Evolutionary conservation across 768 basidiomycete genomes (phyloP).

Genomic region (Calocybe indica): DNA sequence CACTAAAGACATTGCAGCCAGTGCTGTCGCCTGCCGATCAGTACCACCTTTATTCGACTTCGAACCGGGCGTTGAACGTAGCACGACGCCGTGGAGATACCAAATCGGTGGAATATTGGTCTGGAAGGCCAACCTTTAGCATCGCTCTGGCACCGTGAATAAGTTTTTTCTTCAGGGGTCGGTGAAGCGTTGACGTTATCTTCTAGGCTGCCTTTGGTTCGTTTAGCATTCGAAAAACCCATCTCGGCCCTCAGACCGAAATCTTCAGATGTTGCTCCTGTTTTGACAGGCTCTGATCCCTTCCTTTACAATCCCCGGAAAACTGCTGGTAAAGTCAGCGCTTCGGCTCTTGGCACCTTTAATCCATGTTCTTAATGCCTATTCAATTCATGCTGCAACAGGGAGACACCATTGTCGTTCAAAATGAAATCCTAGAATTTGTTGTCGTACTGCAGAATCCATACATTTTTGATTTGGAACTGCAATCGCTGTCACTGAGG

Average conservation of each 20-base stretch:
- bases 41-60: constrained; percentile 66
- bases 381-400: constrained; percentile 15
- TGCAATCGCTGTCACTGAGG: constrained; percentile 81
- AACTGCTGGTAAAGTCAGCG: constrained; percentile 20
- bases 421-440: constrained; percentile 80
- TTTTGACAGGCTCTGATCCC: constrained; percentile 60
- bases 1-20: constrained; percentile 66
- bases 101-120: constrained; percentile 79
- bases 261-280: constrained; percentile 33
- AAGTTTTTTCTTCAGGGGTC: constrained; percentile 1
- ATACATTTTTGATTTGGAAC: constrained; percentile 86
- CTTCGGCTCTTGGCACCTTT: neutral
- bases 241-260: constrained; percentile 43
- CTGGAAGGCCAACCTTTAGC: constrained; percentile 72
- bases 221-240: constrained; percentile 71
- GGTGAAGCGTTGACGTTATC: constrained; percentile 4
- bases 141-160: constrained; percentile 74
- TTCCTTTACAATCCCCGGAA: constrained; percentile 92
- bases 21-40: constrained; percentile 77
- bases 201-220: constrained; percentile 60
- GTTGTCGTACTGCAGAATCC: constrained; percentile 85
- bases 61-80: constrained; percentile 65
- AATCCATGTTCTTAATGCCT: neutral
- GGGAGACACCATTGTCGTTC: constrained; percentile 65
- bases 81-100: constrained; percentile 74